Conservation (phyloP, 495 filamentous ascomycete species). For the Neurospora tetrasperma region DNA sequence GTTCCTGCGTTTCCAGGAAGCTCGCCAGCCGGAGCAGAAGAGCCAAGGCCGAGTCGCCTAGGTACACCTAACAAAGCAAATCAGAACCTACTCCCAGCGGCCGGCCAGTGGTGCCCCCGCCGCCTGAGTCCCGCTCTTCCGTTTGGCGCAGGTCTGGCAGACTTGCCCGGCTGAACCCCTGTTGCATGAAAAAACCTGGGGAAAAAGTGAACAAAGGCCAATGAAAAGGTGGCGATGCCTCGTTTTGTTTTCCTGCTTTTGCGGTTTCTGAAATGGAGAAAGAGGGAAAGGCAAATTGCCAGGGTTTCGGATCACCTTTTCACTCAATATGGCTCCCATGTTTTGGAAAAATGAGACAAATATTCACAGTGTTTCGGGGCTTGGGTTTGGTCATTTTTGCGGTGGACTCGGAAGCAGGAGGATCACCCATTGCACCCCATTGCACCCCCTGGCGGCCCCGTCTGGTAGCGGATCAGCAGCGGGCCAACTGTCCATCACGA, state of each 20-base stretch:
- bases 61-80: not conserved
- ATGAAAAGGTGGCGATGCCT: not conserved
- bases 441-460: not conserved
- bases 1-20: slow-evolving; percentile 1
- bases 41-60: not conserved
- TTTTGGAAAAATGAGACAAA: not conserved
- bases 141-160: not conserved
- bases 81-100: not conserved
- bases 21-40: not conserved
- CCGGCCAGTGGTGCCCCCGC: not conserved
- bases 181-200: not conserved
- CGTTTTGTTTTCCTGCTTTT: not conserved
- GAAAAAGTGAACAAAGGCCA: not conserved
- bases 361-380: not conserved
- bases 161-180: not conserved
- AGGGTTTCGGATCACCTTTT: not conserved
- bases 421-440: not conserved
- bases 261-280: not conserved
- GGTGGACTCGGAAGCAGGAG: not conserved
- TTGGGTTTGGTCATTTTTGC: not conserved
- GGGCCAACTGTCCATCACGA: not conserved
- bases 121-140: not conserved
- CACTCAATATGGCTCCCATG: not conserved
- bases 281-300: not conserved
- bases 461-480: not conserved